Evolutionary conservation across 495 filamentous ascomycete genomes (phyloP).

Genomic region (Tuber indicum): DNA sequence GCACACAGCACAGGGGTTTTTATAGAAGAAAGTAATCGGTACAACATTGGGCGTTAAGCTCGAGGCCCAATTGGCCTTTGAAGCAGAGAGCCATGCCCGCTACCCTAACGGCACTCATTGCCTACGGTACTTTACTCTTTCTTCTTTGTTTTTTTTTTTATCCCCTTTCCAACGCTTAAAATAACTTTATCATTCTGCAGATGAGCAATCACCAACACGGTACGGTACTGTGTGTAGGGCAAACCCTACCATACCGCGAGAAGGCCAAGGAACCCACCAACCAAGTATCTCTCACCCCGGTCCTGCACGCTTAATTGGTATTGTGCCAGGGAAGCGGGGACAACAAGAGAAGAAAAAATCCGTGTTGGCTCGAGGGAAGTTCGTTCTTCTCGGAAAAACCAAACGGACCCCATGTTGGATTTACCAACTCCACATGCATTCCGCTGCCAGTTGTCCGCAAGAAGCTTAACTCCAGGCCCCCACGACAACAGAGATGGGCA

Average conservation of each 20-base stretch:
- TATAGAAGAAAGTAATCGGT: too few relatives aligned
- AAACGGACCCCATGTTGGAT: neutral
- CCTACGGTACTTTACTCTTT: neutral
- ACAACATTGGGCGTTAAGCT: too few relatives aligned
- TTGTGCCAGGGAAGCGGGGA: neutral
- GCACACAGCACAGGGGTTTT: neutral
- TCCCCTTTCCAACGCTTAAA: neutral
- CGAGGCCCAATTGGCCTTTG: too few relatives aligned
- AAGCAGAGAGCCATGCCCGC: too few relatives aligned
- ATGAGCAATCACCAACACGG: neutral
- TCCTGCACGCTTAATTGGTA: neutral
- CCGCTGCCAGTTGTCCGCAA: neutral
- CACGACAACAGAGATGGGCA: neutral
- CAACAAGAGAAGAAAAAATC: neutral
- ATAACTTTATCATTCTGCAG: neutral
- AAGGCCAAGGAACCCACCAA: neutral
- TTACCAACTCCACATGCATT: neutral
- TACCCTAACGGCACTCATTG: neutral
- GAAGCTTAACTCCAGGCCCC: slow-evolving; percentile 4
- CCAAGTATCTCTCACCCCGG: neutral
- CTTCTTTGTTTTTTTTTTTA: neutral
- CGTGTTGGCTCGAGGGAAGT: neutral
- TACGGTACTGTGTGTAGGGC: neutral
- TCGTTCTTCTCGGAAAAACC: neutral
- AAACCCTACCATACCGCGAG: neutral